phyloP scores from a whole-genome alignment of 176 grass and related monocot genomes.

The Pontederia paniculata region DNA sequence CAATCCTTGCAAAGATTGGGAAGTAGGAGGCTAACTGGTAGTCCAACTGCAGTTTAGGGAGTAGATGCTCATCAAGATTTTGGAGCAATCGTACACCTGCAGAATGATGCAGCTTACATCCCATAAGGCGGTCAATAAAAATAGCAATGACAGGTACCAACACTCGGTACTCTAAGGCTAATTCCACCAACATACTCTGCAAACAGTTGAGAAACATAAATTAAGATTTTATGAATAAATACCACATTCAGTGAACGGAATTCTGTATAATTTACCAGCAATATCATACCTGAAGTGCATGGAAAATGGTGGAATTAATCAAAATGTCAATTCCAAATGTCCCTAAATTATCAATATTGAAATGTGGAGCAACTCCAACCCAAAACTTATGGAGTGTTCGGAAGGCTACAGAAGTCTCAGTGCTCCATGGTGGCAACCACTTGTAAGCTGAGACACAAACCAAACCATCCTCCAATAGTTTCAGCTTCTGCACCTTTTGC shows the following conservation, averaged over 20 bases:
- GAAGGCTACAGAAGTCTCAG: constrained; percentile 68
- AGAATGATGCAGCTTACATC: constrained; percentile 45
- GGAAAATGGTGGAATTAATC: constrained; percentile 70
- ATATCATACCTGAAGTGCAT: constrained; percentile 59
- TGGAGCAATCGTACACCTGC: constrained; percentile 50
- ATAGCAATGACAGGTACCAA: constrained; percentile 66
- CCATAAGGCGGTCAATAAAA: constrained; percentile 54
- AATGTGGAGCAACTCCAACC: constrained; percentile 46
- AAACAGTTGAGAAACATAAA: constrained; percentile 13
- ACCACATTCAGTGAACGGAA: not conserved
- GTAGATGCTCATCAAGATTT: constrained; percentile 53
- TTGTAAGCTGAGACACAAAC: constrained; percentile 53
- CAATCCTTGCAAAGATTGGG: constrained; percentile 76
- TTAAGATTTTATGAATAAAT: constrained; percentile 3
- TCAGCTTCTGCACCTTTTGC: not conserved
- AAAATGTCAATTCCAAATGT: constrained; percentile 33
- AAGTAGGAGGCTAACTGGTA: constrained; percentile 67
- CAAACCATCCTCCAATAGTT: constrained; percentile 60
- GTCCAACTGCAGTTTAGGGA: constrained; percentile 62
- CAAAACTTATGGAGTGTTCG: constrained; percentile 52
- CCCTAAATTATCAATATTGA: constrained; percentile 11
- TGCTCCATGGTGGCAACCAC: constrained; percentile 74
- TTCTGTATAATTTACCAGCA: constrained; percentile 1
- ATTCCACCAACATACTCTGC: constrained; percentile 61
- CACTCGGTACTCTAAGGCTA: constrained; percentile 43